These are phyloP conservation scores for Cercospora beticola DNA, from an alignment of 2,329 filamentous ascomycete species.

Conservation along the genomic window DNA sequence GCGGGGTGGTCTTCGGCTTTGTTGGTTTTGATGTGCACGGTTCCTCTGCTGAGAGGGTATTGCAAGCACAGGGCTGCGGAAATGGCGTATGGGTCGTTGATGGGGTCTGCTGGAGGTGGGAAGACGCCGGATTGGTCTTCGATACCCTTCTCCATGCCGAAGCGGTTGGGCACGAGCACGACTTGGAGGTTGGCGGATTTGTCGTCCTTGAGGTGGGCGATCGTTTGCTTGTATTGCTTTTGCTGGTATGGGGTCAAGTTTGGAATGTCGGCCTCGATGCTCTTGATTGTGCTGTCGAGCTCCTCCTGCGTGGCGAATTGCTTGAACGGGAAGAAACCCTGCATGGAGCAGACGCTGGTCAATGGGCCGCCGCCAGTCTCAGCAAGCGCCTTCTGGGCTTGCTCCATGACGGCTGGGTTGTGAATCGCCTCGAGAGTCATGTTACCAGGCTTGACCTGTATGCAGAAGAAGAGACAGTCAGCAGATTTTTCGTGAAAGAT, in stretches of 20 bases:
- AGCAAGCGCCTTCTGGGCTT: conserved; percentile 35
- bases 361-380: conserved; percentile 38
- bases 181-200: conserved; percentile 43
- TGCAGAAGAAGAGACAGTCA: background rate
- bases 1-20: conserved; percentile 28
- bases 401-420: conserved; percentile 37
- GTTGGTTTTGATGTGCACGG: conserved; percentile 35
- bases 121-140: conserved; percentile 35
- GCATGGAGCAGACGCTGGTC: conserved; percentile 36
- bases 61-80: conserved; percentile 34
- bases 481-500: background rate
- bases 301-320: conserved; percentile 38
- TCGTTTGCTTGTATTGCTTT: conserved; percentile 39
- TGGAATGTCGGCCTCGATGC: conserved; percentile 33
- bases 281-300: conserved; percentile 35
- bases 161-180: conserved; percentile 38
- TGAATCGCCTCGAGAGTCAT: conserved; percentile 35
- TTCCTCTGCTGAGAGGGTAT: conserved; percentile 36
- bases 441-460: conserved; percentile 29
- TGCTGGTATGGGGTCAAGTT: conserved; percentile 37
- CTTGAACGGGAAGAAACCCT: conserved; percentile 42
- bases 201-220: conserved; percentile 38
- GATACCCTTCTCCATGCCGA: conserved; percentile 32
- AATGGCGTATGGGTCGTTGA: conserved; percentile 28
- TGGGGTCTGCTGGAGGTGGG: conserved; percentile 25